Evolutionary conservation across 176 grass and related monocot species (phyloP), one percentile per base, ranked within the genome.

Genomic region (Eremochloa ophiuroides): DNA sequence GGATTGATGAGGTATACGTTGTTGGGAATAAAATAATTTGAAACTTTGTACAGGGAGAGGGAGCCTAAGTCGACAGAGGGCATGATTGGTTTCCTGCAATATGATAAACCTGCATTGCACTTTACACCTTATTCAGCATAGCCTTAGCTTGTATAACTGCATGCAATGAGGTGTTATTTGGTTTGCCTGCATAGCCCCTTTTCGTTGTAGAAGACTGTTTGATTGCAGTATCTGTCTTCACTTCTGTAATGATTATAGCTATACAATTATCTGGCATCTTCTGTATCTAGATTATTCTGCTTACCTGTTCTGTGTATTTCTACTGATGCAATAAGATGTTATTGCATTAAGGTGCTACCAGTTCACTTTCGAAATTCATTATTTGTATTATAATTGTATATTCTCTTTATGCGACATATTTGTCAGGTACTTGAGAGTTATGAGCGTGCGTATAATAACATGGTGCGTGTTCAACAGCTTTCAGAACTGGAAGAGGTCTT

Each of bases 401-500:
- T 85, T 80, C 23, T 72, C 53, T 63, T 78, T 84, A n/a, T 37
- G 43, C 43, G 43, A 75, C 35, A 44, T 87, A 40, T 9, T 26
- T 51, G 30, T 46, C 50, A 98, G 95, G 95, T 98, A 76, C 95
- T 95, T 82, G 95, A 98, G 86, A 98, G 95, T 81, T 98, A 98
- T 74, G 95, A 98, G 71, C 90, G 95, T 41, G 95, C 95, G 61
- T 98, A 98, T 84, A 95, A 87, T 84, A 98, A 98, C 79, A 98
- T 98, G 95, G 92, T 98, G 81, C 88, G 92, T 41, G 95, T 98
- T 88, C 95, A 98, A 78, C 95, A 98, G 17, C 87, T 98, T 74
- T 98, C 92, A 60, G 95, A 98, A 86, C 86, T 98, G 43, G 95
- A 98, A 88, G 95, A 98, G 92, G 94, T 97, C 80, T 77, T 75